phyloP scores from a whole-genome alignment of 208 protist species.

The Crithidia expoeki region DNA sequence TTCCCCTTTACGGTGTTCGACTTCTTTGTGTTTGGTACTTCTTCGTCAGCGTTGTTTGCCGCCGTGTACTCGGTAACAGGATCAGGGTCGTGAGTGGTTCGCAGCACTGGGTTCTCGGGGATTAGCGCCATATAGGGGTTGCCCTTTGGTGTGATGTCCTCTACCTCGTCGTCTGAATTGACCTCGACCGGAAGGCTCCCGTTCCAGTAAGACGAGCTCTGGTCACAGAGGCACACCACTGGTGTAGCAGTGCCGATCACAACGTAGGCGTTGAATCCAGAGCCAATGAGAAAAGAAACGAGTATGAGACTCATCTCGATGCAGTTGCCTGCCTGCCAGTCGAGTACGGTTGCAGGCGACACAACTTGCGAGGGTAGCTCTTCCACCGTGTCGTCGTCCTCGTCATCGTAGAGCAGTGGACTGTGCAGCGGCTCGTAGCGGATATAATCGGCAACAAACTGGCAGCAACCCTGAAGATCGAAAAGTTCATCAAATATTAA shows the following conservation, averaged over 20 bases:
- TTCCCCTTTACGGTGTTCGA: neutral
- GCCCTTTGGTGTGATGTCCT: slow-evolving; percentile 37
- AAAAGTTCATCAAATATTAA: slow-evolving; percentile 82
- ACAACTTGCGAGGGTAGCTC: slow-evolving; percentile 74
- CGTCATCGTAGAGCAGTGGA: slow-evolving; percentile 33
- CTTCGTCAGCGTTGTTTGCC: neutral
- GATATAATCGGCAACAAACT: slow-evolving; percentile 88
- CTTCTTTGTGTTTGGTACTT: neutral
- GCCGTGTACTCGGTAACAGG: slow-evolving; percentile 27
- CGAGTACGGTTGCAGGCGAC: slow-evolving; percentile 84
- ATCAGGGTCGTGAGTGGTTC: slow-evolving; percentile 42
- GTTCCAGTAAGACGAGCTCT: slow-evolving; percentile 51
- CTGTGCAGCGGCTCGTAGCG: slow-evolving; percentile 81
- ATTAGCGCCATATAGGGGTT: slow-evolving; percentile 68
- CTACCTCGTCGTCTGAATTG: slow-evolving; percentile 75
- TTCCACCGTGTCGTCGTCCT: slow-evolving; percentile 44
- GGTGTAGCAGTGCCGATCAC: slow-evolving; percentile 85
- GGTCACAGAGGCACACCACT: slow-evolving; percentile 82
- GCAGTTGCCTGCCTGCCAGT: slow-evolving; percentile 90
- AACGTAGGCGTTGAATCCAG: slow-evolving; percentile 92
- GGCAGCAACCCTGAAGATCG: slow-evolving; percentile 59
- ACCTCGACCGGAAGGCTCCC: slow-evolving; percentile 54
- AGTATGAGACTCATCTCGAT: slow-evolving; percentile 87
- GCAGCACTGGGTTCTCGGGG: slow-evolving; percentile 62
- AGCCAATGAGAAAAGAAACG: slow-evolving; percentile 80